Conservation (phyloP, 805 yeast species). For the Wickerhamomyces subpelliculosus region DNA sequence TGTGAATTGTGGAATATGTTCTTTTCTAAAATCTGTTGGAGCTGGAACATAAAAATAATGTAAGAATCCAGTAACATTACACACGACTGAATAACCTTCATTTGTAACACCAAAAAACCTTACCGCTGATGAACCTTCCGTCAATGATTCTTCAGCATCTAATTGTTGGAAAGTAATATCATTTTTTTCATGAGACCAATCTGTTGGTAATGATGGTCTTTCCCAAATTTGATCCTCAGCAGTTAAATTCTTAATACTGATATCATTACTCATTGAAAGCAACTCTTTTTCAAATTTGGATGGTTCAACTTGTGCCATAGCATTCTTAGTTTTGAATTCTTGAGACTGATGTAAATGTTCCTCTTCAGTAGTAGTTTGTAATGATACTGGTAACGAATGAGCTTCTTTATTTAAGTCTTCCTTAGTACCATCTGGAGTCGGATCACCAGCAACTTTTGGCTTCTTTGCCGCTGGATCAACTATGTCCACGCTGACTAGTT, state of each 20-base stretch:
- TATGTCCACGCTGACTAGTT: conserved; percentile 1
- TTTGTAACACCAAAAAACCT: conserved; percentile 90
- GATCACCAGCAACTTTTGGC: conserved; percentile 11
- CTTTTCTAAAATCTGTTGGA: conserved; percentile 65
- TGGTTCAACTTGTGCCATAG: conserved; percentile 27
- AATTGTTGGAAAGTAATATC: conserved; percentile 82
- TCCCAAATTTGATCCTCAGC: conserved; percentile 35
- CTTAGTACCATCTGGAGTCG: conserved; percentile 12
- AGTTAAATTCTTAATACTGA: conserved; percentile 15
- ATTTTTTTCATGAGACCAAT: conserved; percentile 37
- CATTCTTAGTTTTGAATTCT: conserved; percentile 23
- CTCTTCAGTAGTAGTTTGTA: conserved; percentile 7
- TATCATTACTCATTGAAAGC: conserved; percentile 33
- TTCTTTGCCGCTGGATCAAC: conserved; percentile 7
- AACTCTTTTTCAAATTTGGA: conserved; percentile 50
- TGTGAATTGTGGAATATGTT: conserved; percentile 42
- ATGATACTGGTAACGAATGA: conserved; percentile 20
- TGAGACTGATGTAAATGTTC: conserved; percentile 20
- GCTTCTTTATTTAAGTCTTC: conserved; percentile 20
- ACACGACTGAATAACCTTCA: conserved; percentile 81
- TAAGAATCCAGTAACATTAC: conserved; percentile 81
- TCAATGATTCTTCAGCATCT: conserved; percentile 81
- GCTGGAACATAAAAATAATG: conserved; percentile 92
- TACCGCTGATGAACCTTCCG: conserved; percentile 54
- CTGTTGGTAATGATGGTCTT: conserved; percentile 49